phyloP scores from a whole-genome alignment of 202 grass and related monocot species.

The Cymbopogon flexuosus region DNA sequence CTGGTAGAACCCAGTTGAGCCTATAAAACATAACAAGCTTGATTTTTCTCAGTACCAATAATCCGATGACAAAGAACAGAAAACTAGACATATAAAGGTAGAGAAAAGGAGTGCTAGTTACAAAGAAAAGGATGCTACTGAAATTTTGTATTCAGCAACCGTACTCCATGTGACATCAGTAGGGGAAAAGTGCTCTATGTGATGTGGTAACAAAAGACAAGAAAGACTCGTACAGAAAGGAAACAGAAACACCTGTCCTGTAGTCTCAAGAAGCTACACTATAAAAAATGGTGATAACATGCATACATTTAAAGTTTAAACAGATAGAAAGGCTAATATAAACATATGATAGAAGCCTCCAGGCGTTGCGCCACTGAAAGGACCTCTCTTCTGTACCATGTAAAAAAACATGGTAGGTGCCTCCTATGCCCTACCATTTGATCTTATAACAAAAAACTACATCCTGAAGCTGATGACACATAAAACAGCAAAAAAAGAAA shows the following conservation, averaged over 20 bases:
- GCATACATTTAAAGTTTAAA: background rate
- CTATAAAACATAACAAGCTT: background rate
- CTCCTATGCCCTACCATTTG: background rate
- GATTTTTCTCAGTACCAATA: background rate
- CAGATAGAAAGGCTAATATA: background rate
- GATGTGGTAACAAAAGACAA: background rate
- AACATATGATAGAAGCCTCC: background rate
- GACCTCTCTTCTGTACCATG: background rate
- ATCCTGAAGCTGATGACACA: background rate
- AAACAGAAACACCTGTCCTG: background rate
- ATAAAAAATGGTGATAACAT: background rate
- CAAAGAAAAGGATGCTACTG: background rate
- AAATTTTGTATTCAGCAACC: background rate
- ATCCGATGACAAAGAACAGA: constrained; percentile 16
- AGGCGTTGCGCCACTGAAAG: background rate
- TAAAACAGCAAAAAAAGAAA: background rate
- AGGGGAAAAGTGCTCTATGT: background rate
- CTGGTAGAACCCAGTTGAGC: background rate
- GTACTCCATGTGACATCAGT: background rate
- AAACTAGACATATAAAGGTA: background rate
- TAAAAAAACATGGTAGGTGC: background rate
- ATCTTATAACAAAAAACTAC: background rate
- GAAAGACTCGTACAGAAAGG: background rate
- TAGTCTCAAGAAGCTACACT: constrained; percentile 13
- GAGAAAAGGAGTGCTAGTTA: background rate